These are phyloP conservation scores for Ambrosia artemisiifolia DNA, from an alignment of 129 eudicot species.

Conservation along the genomic window DNA sequence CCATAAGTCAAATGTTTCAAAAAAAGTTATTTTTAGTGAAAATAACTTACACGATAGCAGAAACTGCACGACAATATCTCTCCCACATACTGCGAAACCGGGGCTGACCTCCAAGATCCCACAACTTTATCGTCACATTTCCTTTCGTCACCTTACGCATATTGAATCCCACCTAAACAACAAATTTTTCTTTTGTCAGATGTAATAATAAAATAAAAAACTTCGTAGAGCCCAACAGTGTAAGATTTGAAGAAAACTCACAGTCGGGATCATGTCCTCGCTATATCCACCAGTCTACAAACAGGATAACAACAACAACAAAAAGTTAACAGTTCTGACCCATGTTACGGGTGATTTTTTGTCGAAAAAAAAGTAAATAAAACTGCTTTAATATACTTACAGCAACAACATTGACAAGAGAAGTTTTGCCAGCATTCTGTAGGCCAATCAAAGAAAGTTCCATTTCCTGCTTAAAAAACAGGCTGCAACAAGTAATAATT, in stretches of 20 bases:
- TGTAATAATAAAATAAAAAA: neutral
- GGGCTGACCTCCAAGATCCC: constrained; percentile 99
- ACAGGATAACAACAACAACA: constrained; percentile 7
- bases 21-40: neutral
- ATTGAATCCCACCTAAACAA: constrained; percentile 86
- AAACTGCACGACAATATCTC: constrained; percentile 98
- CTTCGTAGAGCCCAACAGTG: neutral
- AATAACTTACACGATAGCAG: constrained; percentile 89
- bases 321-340: neutral
- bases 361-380: too few relatives aligned
- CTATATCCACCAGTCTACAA: constrained; percentile 89
- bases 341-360: too few relatives aligned
- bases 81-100: constrained; percentile 99
- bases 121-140: constrained; percentile 89
- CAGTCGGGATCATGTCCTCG: constrained; percentile 98
- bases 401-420: constrained; percentile 96
- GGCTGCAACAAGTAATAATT: constrained; percentile 50
- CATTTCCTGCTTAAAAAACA: constrained; percentile 98
- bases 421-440: constrained; percentile 97
- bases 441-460: constrained; percentile 97
- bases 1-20: neutral
- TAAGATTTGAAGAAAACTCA: constrained; percentile 26
- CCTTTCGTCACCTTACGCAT: constrained; percentile 98
- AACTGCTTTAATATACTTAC: constrained; percentile 47
- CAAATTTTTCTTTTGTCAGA: neutral